phyloP scores from a whole-genome alignment of 257 asterid genomes.

The Mentha longifolia region DNA sequence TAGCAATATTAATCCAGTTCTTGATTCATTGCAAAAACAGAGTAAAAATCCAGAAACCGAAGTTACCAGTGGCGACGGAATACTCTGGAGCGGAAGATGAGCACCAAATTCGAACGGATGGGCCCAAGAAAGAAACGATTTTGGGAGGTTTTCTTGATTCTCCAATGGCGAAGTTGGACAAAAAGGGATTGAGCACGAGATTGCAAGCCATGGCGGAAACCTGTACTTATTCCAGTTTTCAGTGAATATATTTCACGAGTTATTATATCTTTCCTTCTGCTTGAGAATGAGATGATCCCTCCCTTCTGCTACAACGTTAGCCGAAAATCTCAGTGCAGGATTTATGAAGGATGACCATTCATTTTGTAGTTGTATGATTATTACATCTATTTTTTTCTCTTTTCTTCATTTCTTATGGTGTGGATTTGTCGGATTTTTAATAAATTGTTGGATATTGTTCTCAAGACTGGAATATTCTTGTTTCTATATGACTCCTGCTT shows the following conservation, averaged over 20 bases:
- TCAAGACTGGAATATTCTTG: background rate
- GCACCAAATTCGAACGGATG: slow-evolving; percentile 43
- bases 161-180: slow-evolving; percentile 41
- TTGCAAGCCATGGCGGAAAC: slow-evolving; percentile 42
- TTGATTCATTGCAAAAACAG: slow-evolving; percentile 1
- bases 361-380: background rate
- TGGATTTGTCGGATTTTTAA: slow-evolving; percentile 13
- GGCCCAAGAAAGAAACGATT: slow-evolving; percentile 23
- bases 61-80: slow-evolving; percentile 57
- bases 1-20: background rate
- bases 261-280: background rate
- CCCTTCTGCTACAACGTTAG: background rate
- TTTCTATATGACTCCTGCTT: background rate
- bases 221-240: slow-evolving; percentile 5
- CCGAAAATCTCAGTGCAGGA: slow-evolving; percentile 12
- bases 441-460: background rate
- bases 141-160: slow-evolving; percentile 45
- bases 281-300: background rate
- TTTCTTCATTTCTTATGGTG: slow-evolving; percentile 15
- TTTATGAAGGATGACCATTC: slow-evolving; percentile 9
- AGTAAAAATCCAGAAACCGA: background rate
- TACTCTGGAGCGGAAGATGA: slow-evolving; percentile 55
- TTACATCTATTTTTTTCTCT: background rate
- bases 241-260: background rate
- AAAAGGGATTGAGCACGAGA: slow-evolving; percentile 44